Percentiles rank a stretch among this genome's conserved stretches.
Evolutionary conservation across 129 eudicot genomes (phyloP).

Genomic region (Artemisia tridentata): DNA sequence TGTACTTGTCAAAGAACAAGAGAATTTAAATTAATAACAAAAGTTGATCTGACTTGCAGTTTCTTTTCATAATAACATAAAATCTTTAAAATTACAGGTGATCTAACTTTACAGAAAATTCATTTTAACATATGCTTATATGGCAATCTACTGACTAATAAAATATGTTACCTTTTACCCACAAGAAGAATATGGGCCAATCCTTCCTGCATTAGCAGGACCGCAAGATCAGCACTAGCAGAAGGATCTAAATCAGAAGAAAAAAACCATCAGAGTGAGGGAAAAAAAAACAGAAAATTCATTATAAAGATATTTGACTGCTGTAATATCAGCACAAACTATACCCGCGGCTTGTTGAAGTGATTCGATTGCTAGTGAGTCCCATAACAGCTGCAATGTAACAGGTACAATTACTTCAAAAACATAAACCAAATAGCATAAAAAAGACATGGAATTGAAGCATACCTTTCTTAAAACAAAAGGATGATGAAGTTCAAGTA

Average conservation of each 20-base stretch:
- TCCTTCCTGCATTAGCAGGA: slow-evolving; percentile 97
- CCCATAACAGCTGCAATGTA: slow-evolving; percentile 67
- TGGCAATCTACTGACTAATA: not conserved
- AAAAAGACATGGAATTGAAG: not conserved
- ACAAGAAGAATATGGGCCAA: slow-evolving; percentile 78
- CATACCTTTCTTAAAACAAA: slow-evolving; percentile 88
- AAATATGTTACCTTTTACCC: slow-evolving; percentile 78
- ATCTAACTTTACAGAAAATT: no score
- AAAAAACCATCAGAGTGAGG: slow-evolving; percentile 18
- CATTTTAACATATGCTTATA: not conserved
- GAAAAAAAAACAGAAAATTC: not conserved
- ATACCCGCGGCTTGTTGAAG: slow-evolving; percentile 85
- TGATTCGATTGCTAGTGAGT: slow-evolving; percentile 70
- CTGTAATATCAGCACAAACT: slow-evolving; percentile 10
- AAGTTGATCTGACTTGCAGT: no score
- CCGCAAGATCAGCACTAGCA: slow-evolving; percentile 96
- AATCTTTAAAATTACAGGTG: no score
- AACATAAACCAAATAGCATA: not conserved
- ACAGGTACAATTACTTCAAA: slow-evolving; percentile 10
- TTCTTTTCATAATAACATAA: no score
- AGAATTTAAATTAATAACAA: not conserved
- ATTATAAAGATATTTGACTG: not conserved
- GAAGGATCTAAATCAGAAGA: slow-evolving; percentile 64
- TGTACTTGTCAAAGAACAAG: not conserved
- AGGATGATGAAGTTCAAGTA: slow-evolving; percentile 84